phyloP scores from a whole-genome alignment of 306 rosid species.

The Cucumis sativus region Cucumber_9930_V3 NC_026660.2:28450001-28450500 shows the following conservation, averaged over 20 bases:
- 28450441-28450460: not conserved
- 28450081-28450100: not conserved
- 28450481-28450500: not conserved
- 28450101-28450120: not conserved
- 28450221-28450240: not conserved
- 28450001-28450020: no score
- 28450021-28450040: no score
- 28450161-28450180: not conserved
- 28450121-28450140: not conserved
- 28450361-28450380: not conserved
- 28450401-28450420: not conserved
- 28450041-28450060: no score
- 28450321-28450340: slow-evolving; percentile 2
- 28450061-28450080: not conserved
- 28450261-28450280: not conserved
- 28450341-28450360: not conserved
- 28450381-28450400: not conserved
- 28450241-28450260: not conserved
- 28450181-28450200: not conserved
- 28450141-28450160: not conserved
- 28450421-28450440: not conserved
- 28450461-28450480: not conserved
- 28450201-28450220: not conserved
- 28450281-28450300: not conserved
- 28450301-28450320: not conserved